Percentiles rank a stretch among this genome's conserved stretches.
Evolutionary conservation across 2,329 filamentous ascomycete genomes (phyloP).

Genomic region (Aureobasidium lini): DNA sequence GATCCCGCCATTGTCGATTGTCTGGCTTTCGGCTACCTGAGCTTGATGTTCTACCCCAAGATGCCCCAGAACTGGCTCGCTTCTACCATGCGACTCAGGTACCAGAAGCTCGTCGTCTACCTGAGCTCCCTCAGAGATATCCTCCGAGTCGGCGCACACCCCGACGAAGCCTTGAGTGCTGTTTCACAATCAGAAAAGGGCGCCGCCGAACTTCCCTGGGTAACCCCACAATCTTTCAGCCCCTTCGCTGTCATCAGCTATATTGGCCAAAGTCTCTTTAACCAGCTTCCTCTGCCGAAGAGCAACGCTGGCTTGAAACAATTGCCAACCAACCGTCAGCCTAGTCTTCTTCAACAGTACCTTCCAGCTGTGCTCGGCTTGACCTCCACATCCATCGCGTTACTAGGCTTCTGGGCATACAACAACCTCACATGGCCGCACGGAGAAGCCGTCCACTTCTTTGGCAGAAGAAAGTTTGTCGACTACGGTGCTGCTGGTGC

Average conservation of each 20-base stretch:
- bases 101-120: slow-evolving; percentile 32
- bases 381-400: slow-evolving; percentile 6
- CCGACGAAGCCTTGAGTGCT: slow-evolving; percentile 5
- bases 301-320: neutral
- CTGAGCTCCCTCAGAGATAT: slow-evolving; percentile 21
- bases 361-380: slow-evolving; percentile 9
- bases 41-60: slow-evolving; percentile 59
- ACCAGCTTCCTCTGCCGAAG: slow-evolving; percentile 7
- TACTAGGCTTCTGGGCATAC: slow-evolving; percentile 13
- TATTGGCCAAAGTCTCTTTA: neutral
- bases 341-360: neutral
- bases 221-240: neutral
- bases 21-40: slow-evolving; percentile 70
- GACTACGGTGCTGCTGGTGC: slow-evolving; percentile 30
- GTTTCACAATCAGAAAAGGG: neutral
- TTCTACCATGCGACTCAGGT: slow-evolving; percentile 47
- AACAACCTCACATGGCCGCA: slow-evolving; percentile 23
- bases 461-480: slow-evolving; percentile 26
- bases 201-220: slow-evolving; percentile 5
- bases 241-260: neutral
- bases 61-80: slow-evolving; percentile 57
- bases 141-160: slow-evolving; percentile 18
- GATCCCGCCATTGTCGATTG: slow-evolving; percentile 66
- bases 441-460: slow-evolving; percentile 27
- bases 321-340: neutral